A percentile compares a stretch with the other conserved stretches of the same genome.
Conservation (phyloP, 768 basidiomycete genomes). For the Tulasnella sp. region DNA sequence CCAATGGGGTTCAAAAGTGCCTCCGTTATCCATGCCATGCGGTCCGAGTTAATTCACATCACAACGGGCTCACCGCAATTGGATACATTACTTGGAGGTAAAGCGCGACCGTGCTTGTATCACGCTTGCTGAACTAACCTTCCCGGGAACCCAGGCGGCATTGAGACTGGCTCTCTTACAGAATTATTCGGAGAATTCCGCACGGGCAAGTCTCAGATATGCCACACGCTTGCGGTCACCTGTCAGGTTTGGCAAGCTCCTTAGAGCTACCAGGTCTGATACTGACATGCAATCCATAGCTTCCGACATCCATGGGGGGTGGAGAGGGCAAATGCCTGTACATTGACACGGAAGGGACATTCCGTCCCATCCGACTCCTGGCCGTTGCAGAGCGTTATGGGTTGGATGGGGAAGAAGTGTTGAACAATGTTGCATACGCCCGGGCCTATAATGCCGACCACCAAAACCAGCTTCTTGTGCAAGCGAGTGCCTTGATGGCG, state of each 20-base stretch:
- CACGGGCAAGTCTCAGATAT: constrained; percentile 96
- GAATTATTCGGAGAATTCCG: constrained; percentile 98
- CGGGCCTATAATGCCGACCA: constrained; percentile 98
- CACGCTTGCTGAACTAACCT: background rate
- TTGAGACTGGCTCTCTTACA: constrained; percentile 97
- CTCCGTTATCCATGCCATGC: constrained; percentile 89
- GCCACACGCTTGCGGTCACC: constrained; percentile 95
- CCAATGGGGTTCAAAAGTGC: constrained; percentile 97
- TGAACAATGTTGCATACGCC: constrained; percentile 98
- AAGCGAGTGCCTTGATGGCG: constrained; percentile 96
- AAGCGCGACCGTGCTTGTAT: background rate
- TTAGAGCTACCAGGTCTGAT: background rate
- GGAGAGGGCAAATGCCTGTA: constrained; percentile 98
- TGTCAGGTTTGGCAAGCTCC: constrained; percentile 47
- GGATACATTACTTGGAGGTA: constrained; percentile 89
- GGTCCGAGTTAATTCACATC: constrained; percentile 91
- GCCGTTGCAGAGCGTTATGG: constrained; percentile 94
- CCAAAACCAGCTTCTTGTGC: constrained; percentile 77
- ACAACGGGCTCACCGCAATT: constrained; percentile 94
- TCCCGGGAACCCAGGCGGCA: constrained; percentile 47
- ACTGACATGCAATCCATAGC: constrained; percentile 24
- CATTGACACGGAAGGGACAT: constrained; percentile 98
- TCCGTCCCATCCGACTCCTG: constrained; percentile 88
- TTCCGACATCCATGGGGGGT: constrained; percentile 94
- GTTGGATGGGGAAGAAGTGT: constrained; percentile 93